A percentile compares a stretch with the other conserved stretches of the same genome.
Conservation (phyloP, 2,329 filamentous ascomycete species). For the Fusarium kyushuense region DNA sequence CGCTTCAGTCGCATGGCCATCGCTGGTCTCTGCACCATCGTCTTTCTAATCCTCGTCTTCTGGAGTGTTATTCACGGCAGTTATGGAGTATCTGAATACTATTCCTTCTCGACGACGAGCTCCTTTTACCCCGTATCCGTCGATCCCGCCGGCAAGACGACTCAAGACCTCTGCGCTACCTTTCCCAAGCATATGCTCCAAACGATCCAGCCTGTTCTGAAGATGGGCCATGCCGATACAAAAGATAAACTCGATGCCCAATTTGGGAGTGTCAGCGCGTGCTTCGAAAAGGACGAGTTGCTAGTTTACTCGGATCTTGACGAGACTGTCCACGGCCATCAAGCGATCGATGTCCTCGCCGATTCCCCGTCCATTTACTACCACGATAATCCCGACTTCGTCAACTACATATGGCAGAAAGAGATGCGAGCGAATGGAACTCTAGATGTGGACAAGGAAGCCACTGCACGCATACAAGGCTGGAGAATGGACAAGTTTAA, state of each 20-base stretch:
- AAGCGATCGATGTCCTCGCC: slow-evolving; percentile 60
- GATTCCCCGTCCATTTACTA: slow-evolving; percentile 58
- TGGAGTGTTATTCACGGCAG: slow-evolving; percentile 44
- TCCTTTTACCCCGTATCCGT: slow-evolving; percentile 49
- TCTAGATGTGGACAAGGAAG: slow-evolving; percentile 49
- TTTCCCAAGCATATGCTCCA: slow-evolving; percentile 51
- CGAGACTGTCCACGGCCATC: slow-evolving; percentile 58
- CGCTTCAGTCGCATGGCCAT: slow-evolving; percentile 50
- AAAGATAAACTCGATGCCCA: slow-evolving; percentile 55
- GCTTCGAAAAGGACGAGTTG: slow-evolving; percentile 56
- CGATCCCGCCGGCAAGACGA: slow-evolving; percentile 43
- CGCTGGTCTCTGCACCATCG: slow-evolving; percentile 38
- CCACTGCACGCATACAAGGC: slow-evolving; percentile 54
- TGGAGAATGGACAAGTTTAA: slow-evolving; percentile 70
- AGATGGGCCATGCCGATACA: slow-evolving; percentile 51
- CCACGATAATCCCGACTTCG: slow-evolving; percentile 53
- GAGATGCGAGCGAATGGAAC: slow-evolving; percentile 52
- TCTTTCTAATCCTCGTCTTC: slow-evolving; percentile 45
- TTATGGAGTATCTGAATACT: slow-evolving; percentile 46
- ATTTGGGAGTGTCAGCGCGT: slow-evolving; percentile 65
- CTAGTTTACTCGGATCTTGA: slow-evolving; percentile 66
- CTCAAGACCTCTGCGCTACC: slow-evolving; percentile 48
- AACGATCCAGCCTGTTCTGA: slow-evolving; percentile 51
- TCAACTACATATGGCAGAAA: slow-evolving; percentile 57
- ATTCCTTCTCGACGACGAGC: slow-evolving; percentile 49